Evolutionary conservation across 371 early-diverging fungal genomes (phyloP).

Genomic region (Rhizopus stolonifer): DNA sequence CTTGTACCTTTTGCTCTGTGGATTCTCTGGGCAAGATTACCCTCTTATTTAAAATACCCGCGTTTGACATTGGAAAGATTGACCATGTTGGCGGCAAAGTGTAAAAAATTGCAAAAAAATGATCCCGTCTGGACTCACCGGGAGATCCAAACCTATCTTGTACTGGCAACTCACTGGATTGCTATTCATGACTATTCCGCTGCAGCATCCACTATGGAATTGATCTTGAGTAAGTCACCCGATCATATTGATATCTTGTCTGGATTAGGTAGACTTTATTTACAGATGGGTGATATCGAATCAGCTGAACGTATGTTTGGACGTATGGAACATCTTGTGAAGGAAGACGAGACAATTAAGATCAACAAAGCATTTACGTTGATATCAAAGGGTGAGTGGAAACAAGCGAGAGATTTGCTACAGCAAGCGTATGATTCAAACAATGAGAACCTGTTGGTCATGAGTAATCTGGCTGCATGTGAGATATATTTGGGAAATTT

Average conservation of each 20-base stretch:
- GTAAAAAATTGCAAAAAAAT: slow-evolving; percentile 45
- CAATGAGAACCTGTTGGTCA: slow-evolving; percentile 49
- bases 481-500: slow-evolving; percentile 58
- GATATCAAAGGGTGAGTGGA: slow-evolving; percentile 60
- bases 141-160: slow-evolving; percentile 53
- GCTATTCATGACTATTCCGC: slow-evolving; percentile 48
- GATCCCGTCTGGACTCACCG: slow-evolving; percentile 40
- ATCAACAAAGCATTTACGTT: slow-evolving; percentile 52
- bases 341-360: slow-evolving; percentile 35
- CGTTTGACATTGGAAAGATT: slow-evolving; percentile 52
- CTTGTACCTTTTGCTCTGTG: slow-evolving; percentile 59
- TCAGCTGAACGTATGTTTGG: slow-evolving; percentile 44
- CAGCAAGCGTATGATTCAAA: slow-evolving; percentile 45
- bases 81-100: slow-evolving; percentile 50
- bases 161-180: slow-evolving; percentile 54
- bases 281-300: slow-evolving; percentile 59
- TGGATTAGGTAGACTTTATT: slow-evolving; percentile 53
- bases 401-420: slow-evolving; percentile 43
- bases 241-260: slow-evolving; percentile 51
- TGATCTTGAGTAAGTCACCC: slow-evolving; percentile 15
- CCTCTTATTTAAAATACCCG: slow-evolving; percentile 50
- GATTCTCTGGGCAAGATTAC: slow-evolving; percentile 53
- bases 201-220: slow-evolving; percentile 41
- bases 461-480: slow-evolving; percentile 60
- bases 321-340: slow-evolving; percentile 29